phyloP scores from a whole-genome alignment of 176 grass and related monocot genomes.

The Thinopyrum elongatum region DNA sequence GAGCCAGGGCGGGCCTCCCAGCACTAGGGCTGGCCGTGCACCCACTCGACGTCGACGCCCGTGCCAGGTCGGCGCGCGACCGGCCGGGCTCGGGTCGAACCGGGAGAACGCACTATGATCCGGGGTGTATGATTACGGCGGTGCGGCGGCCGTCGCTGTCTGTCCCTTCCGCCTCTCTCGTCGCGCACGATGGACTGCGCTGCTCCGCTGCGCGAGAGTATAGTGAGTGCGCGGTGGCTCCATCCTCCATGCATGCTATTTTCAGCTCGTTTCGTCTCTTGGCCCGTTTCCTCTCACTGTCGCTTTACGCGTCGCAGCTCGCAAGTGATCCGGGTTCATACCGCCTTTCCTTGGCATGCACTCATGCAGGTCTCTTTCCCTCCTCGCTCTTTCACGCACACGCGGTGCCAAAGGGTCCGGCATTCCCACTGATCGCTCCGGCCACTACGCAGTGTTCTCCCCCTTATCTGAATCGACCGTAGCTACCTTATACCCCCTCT shows the following conservation, averaged over 20 bases:
- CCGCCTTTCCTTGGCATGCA: conserved; percentile 37
- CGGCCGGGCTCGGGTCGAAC: too few relatives aligned
- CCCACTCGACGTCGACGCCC: not conserved
- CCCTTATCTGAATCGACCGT: not conserved
- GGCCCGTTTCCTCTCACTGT: not conserved
- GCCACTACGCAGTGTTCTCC: conserved; percentile 10
- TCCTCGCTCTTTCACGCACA: not conserved
- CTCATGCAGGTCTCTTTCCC: conserved; percentile 8
- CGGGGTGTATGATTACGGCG: not conserved
- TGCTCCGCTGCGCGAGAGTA: not conserved
- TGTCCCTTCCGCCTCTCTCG: not conserved
- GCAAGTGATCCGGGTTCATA: conserved; percentile 29
- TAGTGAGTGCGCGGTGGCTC: conserved; percentile 1
- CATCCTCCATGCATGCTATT: not conserved
- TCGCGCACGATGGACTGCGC: conserved; percentile 15
- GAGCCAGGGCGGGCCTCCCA: not conserved
- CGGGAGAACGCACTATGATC: not conserved
- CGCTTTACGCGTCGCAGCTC: too few relatives aligned
- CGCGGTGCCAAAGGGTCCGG: not conserved
- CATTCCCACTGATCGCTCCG: conserved; percentile 3
- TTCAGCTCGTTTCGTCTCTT: not conserved
- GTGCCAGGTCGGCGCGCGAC: not conserved
- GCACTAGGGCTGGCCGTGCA: not conserved
- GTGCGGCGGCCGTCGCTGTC: conserved; percentile 35
- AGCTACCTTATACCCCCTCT: not conserved